phyloP scores from a whole-genome alignment of 805 yeast genomes.

The Cyberlindnera meyerae region DNA sequence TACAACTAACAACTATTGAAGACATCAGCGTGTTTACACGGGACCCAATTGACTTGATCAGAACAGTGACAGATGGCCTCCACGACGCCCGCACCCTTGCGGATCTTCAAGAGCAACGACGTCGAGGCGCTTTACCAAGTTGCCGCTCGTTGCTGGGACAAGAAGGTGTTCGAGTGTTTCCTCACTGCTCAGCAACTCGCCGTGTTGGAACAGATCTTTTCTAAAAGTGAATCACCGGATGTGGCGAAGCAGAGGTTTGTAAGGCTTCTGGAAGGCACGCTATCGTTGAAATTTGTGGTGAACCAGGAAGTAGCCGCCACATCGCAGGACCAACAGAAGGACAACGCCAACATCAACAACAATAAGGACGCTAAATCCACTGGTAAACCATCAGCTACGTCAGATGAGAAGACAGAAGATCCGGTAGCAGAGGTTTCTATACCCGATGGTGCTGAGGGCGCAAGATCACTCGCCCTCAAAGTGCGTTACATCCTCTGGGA shows the following conservation, averaged over 20 bases:
- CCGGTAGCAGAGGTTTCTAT: slow-evolving; percentile 35
- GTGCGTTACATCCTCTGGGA: slow-evolving; percentile 69
- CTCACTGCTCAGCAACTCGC: slow-evolving; percentile 53
- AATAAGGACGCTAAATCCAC: slow-evolving; percentile 2
- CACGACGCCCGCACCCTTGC: too few species aligned
- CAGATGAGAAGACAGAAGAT: slow-evolving; percentile 35
- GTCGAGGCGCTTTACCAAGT: slow-evolving; percentile 20
- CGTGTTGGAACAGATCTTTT: slow-evolving; percentile 42
- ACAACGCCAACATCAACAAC: slow-evolving; percentile 1
- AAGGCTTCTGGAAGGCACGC: slow-evolving; percentile 35
- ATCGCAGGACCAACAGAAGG: too few species aligned
- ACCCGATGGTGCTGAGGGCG: slow-evolving; percentile 38
- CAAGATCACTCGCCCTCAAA: slow-evolving; percentile 56
- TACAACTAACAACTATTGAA: too few species aligned
- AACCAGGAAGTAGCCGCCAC: too few species aligned
- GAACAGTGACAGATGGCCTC: too few species aligned
- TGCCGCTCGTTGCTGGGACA: slow-evolving; percentile 23
- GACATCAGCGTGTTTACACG: too few species aligned
- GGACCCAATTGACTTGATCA: too few species aligned
- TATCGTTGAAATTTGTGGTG: slow-evolving; percentile 24
- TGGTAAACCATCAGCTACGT: too few species aligned
- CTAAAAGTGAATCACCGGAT: slow-evolving; percentile 20
- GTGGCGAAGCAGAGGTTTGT: slow-evolving; percentile 33
- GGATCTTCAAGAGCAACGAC: slow-evolving; percentile 26
- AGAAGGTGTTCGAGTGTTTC: slow-evolving; percentile 42